Percentiles rank a stretch among this genome's conserved stretches.
phyloP scores from a whole-genome alignment of 176 grass and related monocot species.

The Avena eriantha region DNA sequence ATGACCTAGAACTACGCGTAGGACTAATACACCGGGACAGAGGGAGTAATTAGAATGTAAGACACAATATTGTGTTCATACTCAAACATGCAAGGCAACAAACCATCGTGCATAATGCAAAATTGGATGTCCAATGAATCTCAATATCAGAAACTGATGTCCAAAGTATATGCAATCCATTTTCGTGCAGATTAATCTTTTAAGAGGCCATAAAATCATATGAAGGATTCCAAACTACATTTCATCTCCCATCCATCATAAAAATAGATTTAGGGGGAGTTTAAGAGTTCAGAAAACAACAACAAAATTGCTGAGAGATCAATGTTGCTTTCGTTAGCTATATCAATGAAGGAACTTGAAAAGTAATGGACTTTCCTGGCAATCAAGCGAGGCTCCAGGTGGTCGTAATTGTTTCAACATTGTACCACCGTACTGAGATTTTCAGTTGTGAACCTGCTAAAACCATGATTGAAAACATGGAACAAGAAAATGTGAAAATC shows the following conservation, averaged over 20 bases:
- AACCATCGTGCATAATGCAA: constrained; percentile 10
- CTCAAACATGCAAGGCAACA: background rate
- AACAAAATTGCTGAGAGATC: no score
- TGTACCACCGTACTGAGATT: constrained; percentile 75
- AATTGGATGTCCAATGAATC: constrained; percentile 39
- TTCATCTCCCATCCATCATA: no score
- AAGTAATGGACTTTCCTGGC: background rate
- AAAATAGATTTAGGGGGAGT: no score
- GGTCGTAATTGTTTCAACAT: constrained; percentile 74
- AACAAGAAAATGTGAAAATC: constrained; percentile 28
- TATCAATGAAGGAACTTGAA: no score
- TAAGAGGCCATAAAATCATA: background rate
- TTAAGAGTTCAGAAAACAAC: constrained; percentile 27
- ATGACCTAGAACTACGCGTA: no score
- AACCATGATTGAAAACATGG: constrained; percentile 34
- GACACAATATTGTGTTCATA: background rate
- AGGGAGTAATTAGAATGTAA: background rate
- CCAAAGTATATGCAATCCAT: constrained; percentile 79
- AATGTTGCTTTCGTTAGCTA: no score
- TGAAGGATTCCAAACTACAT: background rate
- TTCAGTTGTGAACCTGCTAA: constrained; percentile 84
- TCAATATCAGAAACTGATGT: constrained; percentile 93
- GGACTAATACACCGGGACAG: no score
- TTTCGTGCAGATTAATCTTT: constrained; percentile 44
- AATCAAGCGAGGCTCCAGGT: constrained; percentile 87